Percentiles rank a stretch among this genome's conserved stretches.
These are phyloP conservation scores for Candida mattraensis DNA, from an alignment of 805 yeast species.

Conservation along the genomic window DNA sequence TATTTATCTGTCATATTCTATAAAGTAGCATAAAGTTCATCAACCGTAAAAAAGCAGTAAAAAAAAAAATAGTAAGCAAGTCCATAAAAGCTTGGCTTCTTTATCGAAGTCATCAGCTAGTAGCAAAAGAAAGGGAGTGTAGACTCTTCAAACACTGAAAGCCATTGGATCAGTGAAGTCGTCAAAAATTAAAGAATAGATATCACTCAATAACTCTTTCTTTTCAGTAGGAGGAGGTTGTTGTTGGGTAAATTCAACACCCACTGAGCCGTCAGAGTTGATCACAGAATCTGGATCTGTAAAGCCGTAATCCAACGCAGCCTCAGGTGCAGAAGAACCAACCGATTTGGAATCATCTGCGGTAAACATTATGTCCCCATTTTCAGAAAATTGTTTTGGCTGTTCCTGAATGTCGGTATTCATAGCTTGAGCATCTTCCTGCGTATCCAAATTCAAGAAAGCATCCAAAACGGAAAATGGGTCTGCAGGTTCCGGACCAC, in stretches of 20 bases:
- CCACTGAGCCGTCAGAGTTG: no score
- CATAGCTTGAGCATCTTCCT: neutral
- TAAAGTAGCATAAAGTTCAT: neutral
- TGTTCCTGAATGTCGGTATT: slow-evolving; percentile 2
- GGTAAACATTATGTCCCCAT: no score
- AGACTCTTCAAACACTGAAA: slow-evolving; percentile 26
- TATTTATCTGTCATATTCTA: no score
- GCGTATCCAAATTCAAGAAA: slow-evolving; percentile 13
- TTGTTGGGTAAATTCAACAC: no score
- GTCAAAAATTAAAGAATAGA: slow-evolving; percentile 46
- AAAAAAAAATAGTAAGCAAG: neutral
- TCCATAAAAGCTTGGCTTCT: no score
- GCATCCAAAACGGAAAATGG: slow-evolving; percentile 20
- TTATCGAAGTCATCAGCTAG: neutral
- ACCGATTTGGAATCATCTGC: neutral
- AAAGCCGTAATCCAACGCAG: no score
- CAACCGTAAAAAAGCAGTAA: slow-evolving; percentile 1
- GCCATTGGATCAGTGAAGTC: slow-evolving; percentile 41
- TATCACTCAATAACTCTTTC: slow-evolving; percentile 39
- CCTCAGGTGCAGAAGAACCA: neutral
- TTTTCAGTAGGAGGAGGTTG: no score
- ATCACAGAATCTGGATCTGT: no score
- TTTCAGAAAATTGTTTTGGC: no score
- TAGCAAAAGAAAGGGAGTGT: no score
- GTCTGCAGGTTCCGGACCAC: slow-evolving; percentile 7